Evolutionary conservation across 2,329 filamentous ascomycete species (phyloP), one percentile per base, ranked within the genome.

Genomic region (Coniochaeta sp.): DNA sequence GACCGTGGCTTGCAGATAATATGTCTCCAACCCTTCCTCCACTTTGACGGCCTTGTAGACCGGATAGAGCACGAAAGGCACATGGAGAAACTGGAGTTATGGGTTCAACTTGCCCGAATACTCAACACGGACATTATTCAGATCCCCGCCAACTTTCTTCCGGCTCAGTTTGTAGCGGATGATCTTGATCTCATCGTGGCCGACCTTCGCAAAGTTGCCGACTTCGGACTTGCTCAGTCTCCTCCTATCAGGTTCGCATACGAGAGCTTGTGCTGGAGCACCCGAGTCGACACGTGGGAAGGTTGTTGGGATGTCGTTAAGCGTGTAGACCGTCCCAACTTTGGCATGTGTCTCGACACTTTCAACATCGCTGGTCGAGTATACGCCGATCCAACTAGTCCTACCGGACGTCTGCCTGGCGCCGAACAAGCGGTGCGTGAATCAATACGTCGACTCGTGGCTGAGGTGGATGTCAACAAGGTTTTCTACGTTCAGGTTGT

Each of bases 401-500:
- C 74, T 0, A 75, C 75, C 0, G 83, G 87, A 3, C 79, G 78
- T 64, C 82, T 76, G 0, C 64, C 73, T 0, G 77, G 83, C 62
- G 87, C 83, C 8, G 83, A 88, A 2, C 72, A 75, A 5, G 81
- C 78, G 0, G 77, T 89, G 1, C 70, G 72, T 8, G 74, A 75
- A 1, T 87, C 86, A 0, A 72, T 91, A 50, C 70, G 75, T 34
- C 75, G 79, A 4, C 73, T 91, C 6, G 71, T 85, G 0, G 65
- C 75, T 1, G 75, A 74, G 0, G 74, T 91, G 7, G 83, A 90
- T 62, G 76, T 83, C 1, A 71, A 74, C 47, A 90, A 89, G 70
- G 78, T 93, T 0, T 90, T 91, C 66, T 90, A 89, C 66, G 78
- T 93, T 1, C 90, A 93, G 69, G 80, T 93, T 8, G 89, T 89